Conservation (phyloP, 257 asterid genomes). For the Fraxinus excelsior region DNA sequence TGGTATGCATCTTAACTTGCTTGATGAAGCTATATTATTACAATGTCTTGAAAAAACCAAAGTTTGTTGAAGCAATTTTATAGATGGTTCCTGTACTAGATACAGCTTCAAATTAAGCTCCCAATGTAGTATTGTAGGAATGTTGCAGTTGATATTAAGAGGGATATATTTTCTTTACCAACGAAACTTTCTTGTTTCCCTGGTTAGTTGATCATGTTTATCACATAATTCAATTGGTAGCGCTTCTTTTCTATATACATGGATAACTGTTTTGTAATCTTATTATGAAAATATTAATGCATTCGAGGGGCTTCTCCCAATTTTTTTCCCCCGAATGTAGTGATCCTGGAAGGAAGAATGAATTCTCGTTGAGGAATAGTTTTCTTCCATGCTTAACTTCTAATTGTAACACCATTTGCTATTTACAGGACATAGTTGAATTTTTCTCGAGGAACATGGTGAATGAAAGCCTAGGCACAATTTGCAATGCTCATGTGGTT, state of each 20-base stretch:
- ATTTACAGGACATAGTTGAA: slow-evolving; percentile 68
- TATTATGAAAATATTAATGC: neutral
- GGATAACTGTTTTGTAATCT: neutral
- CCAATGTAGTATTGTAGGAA: neutral
- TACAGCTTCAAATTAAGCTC: neutral
- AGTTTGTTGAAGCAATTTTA: neutral
- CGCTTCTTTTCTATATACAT: neutral
- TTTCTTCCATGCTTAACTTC: neutral
- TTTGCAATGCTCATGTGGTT: slow-evolving; percentile 97
- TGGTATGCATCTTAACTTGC: neutral
- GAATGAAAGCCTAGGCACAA: slow-evolving; percentile 77
- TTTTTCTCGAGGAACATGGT: slow-evolving; percentile 82
- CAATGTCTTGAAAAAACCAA: neutral
- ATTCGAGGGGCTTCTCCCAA: neutral
- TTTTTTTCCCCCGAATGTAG: neutral
- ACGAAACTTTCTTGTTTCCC: neutral
- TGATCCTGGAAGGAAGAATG: neutral
- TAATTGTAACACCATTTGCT: slow-evolving; percentile 1
- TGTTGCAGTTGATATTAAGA: neutral
- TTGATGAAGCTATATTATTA: neutral
- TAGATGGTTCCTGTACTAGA: neutral
- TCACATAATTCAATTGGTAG: neutral
- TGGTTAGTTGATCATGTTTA: neutral
- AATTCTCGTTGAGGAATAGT: neutral
- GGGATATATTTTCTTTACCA: neutral